Conservation (phyloP, 2,329 filamentous ascomycete genomes). For the Septoria petroselini region DNA sequence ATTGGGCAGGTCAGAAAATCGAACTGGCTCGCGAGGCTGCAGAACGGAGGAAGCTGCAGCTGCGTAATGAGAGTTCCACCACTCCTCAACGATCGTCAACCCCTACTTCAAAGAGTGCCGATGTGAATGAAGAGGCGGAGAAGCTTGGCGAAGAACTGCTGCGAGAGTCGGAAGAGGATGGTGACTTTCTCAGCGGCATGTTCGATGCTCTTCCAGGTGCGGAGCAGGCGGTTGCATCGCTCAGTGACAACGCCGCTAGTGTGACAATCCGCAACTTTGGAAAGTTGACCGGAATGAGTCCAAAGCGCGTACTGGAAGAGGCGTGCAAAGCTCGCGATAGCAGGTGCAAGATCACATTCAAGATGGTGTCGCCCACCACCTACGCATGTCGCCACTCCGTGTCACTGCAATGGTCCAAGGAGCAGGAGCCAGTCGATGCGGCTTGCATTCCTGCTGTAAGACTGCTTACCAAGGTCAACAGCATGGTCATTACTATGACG, state of each 20-base stretch:
- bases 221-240: constrained; percentile 33
- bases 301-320: constrained; percentile 76
- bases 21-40: constrained; percentile 43
- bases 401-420: constrained; percentile 74
- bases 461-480: constrained; percentile 45
- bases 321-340: constrained; percentile 80
- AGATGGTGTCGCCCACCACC: constrained; percentile 66
- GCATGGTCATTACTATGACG: constrained; percentile 68
- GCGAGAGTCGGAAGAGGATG: constrained; percentile 49
- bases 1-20: constrained; percentile 47
- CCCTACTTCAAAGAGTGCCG: constrained; percentile 28
- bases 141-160: constrained; percentile 34
- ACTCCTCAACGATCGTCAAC: constrained; percentile 2
- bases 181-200: constrained; percentile 56
- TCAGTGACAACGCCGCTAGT: constrained; percentile 37
- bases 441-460: constrained; percentile 44
- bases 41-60: constrained; percentile 34
- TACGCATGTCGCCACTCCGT: constrained; percentile 76
- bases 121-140: constrained; percentile 53
- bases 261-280: constrained; percentile 77
- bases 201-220: constrained; percentile 46
- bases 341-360: constrained; percentile 64
- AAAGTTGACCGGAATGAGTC: constrained; percentile 72
- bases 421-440: constrained; percentile 51
- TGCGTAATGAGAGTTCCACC: constrained; percentile 21